Evolutionary conservation across 495 filamentous ascomycete genomes (phyloP).

Genomic region (Neurospora sp.): DNA sequence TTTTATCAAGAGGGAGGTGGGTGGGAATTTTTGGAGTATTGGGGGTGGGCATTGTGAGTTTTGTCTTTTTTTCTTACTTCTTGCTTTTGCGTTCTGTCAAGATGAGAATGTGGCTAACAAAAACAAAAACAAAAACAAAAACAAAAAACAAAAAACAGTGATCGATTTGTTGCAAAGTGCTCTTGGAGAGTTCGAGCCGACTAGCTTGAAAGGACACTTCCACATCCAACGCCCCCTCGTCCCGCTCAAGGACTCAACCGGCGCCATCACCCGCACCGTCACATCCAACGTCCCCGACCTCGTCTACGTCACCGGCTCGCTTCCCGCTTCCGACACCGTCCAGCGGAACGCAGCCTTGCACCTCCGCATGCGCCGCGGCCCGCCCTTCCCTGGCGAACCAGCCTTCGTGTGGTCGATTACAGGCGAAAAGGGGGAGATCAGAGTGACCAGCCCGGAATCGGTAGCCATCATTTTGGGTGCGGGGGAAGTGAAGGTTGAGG

Average conservation of each 20-base stretch:
- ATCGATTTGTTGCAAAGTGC: too few species aligned
- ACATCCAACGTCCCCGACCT: constrained; percentile 35
- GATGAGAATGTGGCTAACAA: too few species aligned
- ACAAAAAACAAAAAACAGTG: too few species aligned
- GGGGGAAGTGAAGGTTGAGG: constrained; percentile 26
- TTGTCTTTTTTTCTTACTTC: too few species aligned
- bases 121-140: too few species aligned
- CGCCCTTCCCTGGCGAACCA: constrained; percentile 36
- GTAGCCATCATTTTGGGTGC: constrained; percentile 28
- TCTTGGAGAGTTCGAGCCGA: constrained; percentile 25
- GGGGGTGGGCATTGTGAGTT: constrained; percentile 33
- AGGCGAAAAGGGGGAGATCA: constrained; percentile 46
- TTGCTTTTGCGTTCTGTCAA: too few species aligned
- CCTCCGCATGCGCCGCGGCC: constrained; percentile 37
- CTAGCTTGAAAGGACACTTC: constrained; percentile 23
- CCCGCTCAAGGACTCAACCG: constrained; percentile 20
- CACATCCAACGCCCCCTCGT: constrained; percentile 36
- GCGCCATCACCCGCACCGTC: constrained; percentile 18
- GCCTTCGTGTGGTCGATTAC: constrained; percentile 45
- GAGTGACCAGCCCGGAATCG: constrained; percentile 24
- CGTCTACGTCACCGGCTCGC: constrained; percentile 34
- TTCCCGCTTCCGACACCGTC: constrained; percentile 23
- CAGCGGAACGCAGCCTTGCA: constrained; percentile 29
- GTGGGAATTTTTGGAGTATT: constrained; percentile 44
- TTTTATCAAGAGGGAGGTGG: constrained; percentile 32